Base-by-base conservation (phyloP, 2,329 filamentous ascomycete genomes). In the Pseudogymnoascus sp. region DNA sequence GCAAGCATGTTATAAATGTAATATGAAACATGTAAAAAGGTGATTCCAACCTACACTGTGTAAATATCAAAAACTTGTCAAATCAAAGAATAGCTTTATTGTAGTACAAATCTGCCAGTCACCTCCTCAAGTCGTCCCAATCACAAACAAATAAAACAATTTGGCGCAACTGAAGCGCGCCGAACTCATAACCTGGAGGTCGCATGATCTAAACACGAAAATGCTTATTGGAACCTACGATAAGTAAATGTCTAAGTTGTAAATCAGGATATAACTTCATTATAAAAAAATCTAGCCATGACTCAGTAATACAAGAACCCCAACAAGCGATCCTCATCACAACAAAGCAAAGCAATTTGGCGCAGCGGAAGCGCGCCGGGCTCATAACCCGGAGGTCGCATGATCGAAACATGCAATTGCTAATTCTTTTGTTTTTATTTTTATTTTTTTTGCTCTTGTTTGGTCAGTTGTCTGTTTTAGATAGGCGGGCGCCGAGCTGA, bases 301-400 rank as follows among this genome's bases (percentile, higher is more conserved):
- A 21, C 10, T 12, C 16, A 40, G 42, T 47, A 5, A 0, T 54
- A 54, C 23, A 31, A 54, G 8, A 31, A 8, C 8, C 12, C 23
- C 45, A 54, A 54, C 5, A 54, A 54, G 47, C 26, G 5, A 6
- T 6, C 26, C 23, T 4, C 14, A 7, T 54, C 45, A 54, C 45
- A 54, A 54, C 14, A 6, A 21, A 63, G 40, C 40, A 45, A 63
- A 65, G 64, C 64, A 61, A 63, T 64, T 51, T 65, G 64, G 64
- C 64, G 64, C 64, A 65, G 62, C 42, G 64, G 64, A 65, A 65
- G 64, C 64, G 64, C 64, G 64, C 64, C 62, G 62, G 64, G 64
- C 64, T 65, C 64, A 65, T 65, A 65, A 65, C 64, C 64, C 62
- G 54, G 64, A 65, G 64, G 64, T 65, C 62, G 36, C 62, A 37